Evolutionary conservation across 176 grass and related monocot species (phyloP).

Genomic region (Saccharum spontaneum): DNA sequence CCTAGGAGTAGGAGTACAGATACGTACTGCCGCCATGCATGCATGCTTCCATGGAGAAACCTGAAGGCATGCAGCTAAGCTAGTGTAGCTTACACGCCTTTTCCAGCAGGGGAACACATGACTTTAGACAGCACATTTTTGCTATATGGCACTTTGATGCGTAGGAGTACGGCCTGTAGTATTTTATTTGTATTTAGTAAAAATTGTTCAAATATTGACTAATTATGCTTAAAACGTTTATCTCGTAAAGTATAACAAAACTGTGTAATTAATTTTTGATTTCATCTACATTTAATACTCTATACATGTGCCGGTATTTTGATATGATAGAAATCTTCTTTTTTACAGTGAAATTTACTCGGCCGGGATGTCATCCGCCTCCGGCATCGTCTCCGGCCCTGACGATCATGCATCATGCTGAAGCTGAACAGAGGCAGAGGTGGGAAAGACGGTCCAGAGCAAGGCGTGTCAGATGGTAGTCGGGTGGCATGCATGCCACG

Average conservation of each 20-base stretch:
- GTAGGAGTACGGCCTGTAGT: too few relatives aligned
- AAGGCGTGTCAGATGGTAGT: constrained; percentile 3
- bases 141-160: too few relatives aligned
- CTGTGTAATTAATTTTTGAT: too few relatives aligned
- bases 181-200: too few relatives aligned
- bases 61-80: not conserved
- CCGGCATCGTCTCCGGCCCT: constrained; percentile 3
- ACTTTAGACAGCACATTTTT: constrained; percentile 45
- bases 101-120: constrained; percentile 45
- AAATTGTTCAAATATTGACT: too few relatives aligned
- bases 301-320: too few relatives aligned
- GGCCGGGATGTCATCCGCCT: not conserved
- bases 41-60: constrained; percentile 10
- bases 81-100: constrained; percentile 33
- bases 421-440: not conserved
- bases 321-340: too few relatives aligned
- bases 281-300: too few relatives aligned
- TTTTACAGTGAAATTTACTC: too few relatives aligned
- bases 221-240: too few relatives aligned
- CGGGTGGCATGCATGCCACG: constrained; percentile 36
- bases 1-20: not conserved
- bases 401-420: not conserved
- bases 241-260: too few relatives aligned
- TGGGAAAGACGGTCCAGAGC: not conserved
- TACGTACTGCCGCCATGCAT: constrained; percentile 9